A percentile compares a stretch with the other conserved stretches of the same genome.
These are phyloP conservation scores for Bjerkandera adusta DNA, from an alignment of 1,284 basidiomycete genomes.

Conservation along the genomic window DNA sequence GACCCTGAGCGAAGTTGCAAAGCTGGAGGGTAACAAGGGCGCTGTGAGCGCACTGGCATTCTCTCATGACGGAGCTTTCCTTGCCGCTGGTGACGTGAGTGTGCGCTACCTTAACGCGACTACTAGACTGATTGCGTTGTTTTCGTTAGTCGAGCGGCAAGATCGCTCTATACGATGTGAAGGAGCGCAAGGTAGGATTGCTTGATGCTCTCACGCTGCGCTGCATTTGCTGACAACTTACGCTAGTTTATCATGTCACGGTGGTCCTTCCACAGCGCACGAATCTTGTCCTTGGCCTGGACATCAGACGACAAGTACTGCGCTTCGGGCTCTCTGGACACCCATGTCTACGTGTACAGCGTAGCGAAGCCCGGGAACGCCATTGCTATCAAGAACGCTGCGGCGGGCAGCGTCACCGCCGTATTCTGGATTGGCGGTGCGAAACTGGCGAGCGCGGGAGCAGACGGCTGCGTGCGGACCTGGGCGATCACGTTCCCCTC, in stretches of 20 bases:
- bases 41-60: constrained; percentile 79
- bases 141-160: constrained; percentile 68
- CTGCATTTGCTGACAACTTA: not conserved
- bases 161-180: constrained; percentile 76
- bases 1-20: constrained; percentile 47
- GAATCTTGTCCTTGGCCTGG: constrained; percentile 81
- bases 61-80: constrained; percentile 70
- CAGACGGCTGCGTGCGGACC: constrained; percentile 78
- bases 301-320: constrained; percentile 73
- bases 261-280: constrained; percentile 89
- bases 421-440: constrained; percentile 75
- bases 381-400: constrained; percentile 83
- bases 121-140: not conserved
- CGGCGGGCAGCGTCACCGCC: constrained; percentile 77
- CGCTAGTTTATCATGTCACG: constrained; percentile 60
- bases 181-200: constrained; percentile 52
- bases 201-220: not conserved
- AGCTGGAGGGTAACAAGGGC: constrained; percentile 72
- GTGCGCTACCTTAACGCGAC: not conserved
- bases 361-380: constrained; percentile 76
- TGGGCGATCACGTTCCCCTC: constrained; percentile 68
- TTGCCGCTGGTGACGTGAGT: constrained; percentile 82
- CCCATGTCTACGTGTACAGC: constrained; percentile 89
- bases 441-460: constrained; percentile 72
- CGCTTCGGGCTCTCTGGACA: constrained; percentile 89